Evolutionary conservation across 2,329 filamentous ascomycete genomes (phyloP).

Genomic region (Alternaria arbusti): DNA sequence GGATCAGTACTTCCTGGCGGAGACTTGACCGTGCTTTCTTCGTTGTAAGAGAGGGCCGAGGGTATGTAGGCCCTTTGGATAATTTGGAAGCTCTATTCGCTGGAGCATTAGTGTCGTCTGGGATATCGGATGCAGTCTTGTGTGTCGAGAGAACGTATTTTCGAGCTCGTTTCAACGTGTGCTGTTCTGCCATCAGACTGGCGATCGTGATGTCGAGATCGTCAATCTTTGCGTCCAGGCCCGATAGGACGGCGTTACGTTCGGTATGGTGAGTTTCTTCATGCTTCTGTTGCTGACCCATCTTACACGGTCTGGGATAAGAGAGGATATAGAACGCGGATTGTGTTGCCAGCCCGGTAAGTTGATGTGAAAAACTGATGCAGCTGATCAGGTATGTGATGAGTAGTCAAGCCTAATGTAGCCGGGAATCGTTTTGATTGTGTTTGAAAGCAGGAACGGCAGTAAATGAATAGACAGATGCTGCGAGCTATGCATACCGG

Average conservation of each 20-base stretch:
- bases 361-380: accelerated
- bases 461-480: neutral
- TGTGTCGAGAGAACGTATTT: accelerated
- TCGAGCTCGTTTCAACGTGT: neutral
- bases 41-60: neutral
- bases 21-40: neutral
- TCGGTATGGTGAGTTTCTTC: neutral
- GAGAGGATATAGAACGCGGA: accelerated
- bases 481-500: neutral
- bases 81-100: accelerated
- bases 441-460: neutral
- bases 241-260: neutral
- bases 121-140: no score
- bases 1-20: neutral
- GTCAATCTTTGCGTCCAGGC: neutral
- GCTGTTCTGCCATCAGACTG: neutral
- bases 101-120: neutral
- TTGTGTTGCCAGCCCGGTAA: neutral
- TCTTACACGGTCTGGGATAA: accelerated
- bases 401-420: accelerated
- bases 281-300: neutral
- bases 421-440: accelerated
- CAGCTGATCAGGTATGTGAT: accelerated
- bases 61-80: neutral
- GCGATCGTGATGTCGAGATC: neutral